These are phyloP conservation scores for Fusarium annulatum DNA, from an alignment of 2,329 filamentous ascomycete species.

Conservation along the genomic window DNA sequence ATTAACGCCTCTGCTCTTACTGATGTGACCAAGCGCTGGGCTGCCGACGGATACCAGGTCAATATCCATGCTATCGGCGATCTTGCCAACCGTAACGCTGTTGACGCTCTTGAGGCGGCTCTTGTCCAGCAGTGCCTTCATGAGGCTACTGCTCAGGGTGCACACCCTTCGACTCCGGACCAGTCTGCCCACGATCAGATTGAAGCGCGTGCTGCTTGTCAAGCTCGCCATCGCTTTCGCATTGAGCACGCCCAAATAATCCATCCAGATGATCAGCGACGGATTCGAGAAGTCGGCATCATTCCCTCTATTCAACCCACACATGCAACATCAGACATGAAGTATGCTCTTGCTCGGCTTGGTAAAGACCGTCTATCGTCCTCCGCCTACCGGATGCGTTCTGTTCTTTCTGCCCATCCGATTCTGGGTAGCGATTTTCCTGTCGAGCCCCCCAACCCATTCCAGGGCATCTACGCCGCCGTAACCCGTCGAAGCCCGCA, in stretches of 20 bases:
- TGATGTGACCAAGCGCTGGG: constrained; percentile 67
- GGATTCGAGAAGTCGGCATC: constrained; percentile 69
- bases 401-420: constrained; percentile 63
- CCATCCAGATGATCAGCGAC: constrained; percentile 70
- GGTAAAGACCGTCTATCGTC: constrained; percentile 63
- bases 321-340: constrained; percentile 78
- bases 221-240: constrained; percentile 68
- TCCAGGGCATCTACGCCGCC: constrained; percentile 76
- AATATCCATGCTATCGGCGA: constrained; percentile 81
- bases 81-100: constrained; percentile 71
- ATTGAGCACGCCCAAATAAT: constrained; percentile 80
- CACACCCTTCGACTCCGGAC: not conserved
- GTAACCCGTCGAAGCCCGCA: constrained; percentile 69
- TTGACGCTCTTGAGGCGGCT: constrained; percentile 70
- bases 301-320: constrained; percentile 78
- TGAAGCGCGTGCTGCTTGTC: constrained; percentile 59
- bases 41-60: constrained; percentile 71
- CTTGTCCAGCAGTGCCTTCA: constrained; percentile 64
- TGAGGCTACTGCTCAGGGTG: constrained; percentile 37
- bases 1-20: constrained; percentile 71
- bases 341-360: constrained; percentile 70
- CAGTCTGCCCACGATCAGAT: constrained; percentile 13
- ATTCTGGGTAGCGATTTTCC: constrained; percentile 78
- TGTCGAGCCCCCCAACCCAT: constrained; percentile 75
- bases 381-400: constrained; percentile 75